Base-by-base conservation (phyloP, 176 grass and related monocot species). In the Canna indica region DNA sequence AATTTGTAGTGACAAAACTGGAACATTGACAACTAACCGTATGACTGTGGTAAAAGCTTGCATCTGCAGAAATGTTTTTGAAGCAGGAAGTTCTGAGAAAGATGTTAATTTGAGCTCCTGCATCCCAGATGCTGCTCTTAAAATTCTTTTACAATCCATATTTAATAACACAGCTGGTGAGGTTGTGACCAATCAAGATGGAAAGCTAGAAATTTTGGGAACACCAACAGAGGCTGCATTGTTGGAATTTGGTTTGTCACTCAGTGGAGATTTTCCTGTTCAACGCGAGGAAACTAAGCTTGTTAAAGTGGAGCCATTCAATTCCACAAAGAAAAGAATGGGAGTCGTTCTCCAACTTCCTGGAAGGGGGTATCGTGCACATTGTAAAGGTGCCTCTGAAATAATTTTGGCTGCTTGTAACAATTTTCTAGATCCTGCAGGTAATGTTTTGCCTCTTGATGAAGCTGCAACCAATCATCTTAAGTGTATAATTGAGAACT, bases 31-130 rank as follows among this genome's bases (percentile, higher is more conserved):
- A 33, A 71, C 69, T 30, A 71, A 71, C 42, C 45, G 33, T 53
- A 71, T 71, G 69, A 71, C 69, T 71, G 69, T 71, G 9, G 69
- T 71, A n/a, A 71, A 71, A 52, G 69, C 69, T 34, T 71, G 69
- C 36, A 71, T 71, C 16, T 71, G 69, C 22, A 52, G 69, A 71
- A 71, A 71, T 71, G 46, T 71, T 17, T 0, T 52, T 14, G 47
- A 71, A 36, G 69, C 54, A 45, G 39, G n/a, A 15, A 34, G 2
- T 53, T 53, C 47, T 53, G 28, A 54, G 47, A 14, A 14, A 34
- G 22, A 20, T 35, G 32, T 11, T 14, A 25, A 35, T 7, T 50
- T 71, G 47, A 52, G 69, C 29, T 71, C 69, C 69, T 8, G 36
- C n/a, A 13, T 71, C 20, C 46, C 30, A 35, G 69, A 53, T 36